Percentiles rank a stretch among this genome's conserved stretches.
Conservation (phyloP, 164 flowering plant species). For the Berberis thunbergii region DNA sequence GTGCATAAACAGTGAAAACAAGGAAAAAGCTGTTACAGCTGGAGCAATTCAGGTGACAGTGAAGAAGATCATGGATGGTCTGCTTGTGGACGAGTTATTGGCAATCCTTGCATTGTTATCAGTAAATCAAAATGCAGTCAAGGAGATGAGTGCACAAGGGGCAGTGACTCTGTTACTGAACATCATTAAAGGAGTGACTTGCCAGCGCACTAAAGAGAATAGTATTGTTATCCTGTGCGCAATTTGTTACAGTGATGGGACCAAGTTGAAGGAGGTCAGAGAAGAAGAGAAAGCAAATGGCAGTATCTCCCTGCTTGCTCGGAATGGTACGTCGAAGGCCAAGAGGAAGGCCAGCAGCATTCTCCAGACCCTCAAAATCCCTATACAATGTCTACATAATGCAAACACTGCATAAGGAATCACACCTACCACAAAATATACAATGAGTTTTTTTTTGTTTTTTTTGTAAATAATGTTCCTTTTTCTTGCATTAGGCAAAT, state of each 20-base stretch:
- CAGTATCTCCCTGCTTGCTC: conserved; percentile 49
- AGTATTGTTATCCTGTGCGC: conserved; percentile 52
- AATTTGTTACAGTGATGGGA: conserved; percentile 41
- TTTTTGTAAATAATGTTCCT: too few relatives aligned
- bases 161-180: conserved; percentile 52
- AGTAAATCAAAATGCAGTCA: conserved; percentile 42
- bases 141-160: conserved; percentile 51
- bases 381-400: conserved; percentile 21
- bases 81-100: conserved; percentile 55
- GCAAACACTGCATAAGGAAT: conserved; percentile 41
- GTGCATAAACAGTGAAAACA: conserved; percentile 62
- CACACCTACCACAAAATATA: too few relatives aligned
- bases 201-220: conserved; percentile 66
- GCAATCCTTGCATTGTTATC: conserved; percentile 75
- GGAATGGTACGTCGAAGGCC: conserved; percentile 74
- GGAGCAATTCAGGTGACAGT: conserved; percentile 57
- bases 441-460: too few relatives aligned
- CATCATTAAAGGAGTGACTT: conserved; percentile 46
- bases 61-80: conserved; percentile 33
- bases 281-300: conserved; percentile 50
- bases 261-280: conserved; percentile 48
- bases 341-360: conserved; percentile 71
- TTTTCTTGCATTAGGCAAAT: too few relatives aligned
- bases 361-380: conserved; percentile 51
- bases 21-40: conserved; percentile 47